A percentile compares a stretch with the other conserved stretches of the same genome.
Evolutionary conservation across 1,139 yeast genomes (phyloP).

Genomic region (Taphrina communis): DNA sequence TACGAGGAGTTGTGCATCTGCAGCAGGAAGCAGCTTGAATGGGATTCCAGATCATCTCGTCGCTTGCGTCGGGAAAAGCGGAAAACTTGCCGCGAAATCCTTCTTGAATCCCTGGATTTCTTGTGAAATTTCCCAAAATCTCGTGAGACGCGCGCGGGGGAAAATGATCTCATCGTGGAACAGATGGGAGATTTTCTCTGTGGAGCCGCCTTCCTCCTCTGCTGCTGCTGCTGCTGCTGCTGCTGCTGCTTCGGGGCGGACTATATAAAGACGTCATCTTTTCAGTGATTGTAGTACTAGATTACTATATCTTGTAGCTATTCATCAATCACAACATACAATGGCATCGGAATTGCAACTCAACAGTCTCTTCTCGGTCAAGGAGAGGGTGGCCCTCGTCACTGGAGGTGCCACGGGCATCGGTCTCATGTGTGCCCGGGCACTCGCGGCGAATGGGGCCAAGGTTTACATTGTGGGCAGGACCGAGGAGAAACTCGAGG

Average conservation of each 20-base stretch:
- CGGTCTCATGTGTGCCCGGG: conserved; percentile 46
- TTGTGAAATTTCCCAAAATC: no score
- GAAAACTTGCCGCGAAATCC: no score
- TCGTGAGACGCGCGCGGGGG: background rate
- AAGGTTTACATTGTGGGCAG: conserved; percentile 57
- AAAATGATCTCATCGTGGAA: background rate
- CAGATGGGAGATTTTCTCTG: background rate
- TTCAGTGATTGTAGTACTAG: no score
- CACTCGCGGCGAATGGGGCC: conserved; percentile 53
- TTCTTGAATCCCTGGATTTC: no score
- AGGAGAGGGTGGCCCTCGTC: conserved; percentile 45
- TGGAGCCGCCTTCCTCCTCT: background rate
- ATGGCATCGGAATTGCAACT: conserved; percentile 18
- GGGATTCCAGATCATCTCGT: background rate
- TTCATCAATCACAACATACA: background rate
- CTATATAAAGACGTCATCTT: background rate
- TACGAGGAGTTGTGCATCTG: no score
- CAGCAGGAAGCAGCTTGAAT: background rate
- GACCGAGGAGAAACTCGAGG: conserved; percentile 52
- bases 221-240: background rate
- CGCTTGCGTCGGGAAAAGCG: background rate
- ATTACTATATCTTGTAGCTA: no score
- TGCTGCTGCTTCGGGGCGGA: background rate
- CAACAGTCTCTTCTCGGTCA: conserved; percentile 44
- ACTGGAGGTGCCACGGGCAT: conserved; percentile 43